Base-by-base conservation (phyloP, 129 eudicot species). In the Apium graveolens region DNA sequence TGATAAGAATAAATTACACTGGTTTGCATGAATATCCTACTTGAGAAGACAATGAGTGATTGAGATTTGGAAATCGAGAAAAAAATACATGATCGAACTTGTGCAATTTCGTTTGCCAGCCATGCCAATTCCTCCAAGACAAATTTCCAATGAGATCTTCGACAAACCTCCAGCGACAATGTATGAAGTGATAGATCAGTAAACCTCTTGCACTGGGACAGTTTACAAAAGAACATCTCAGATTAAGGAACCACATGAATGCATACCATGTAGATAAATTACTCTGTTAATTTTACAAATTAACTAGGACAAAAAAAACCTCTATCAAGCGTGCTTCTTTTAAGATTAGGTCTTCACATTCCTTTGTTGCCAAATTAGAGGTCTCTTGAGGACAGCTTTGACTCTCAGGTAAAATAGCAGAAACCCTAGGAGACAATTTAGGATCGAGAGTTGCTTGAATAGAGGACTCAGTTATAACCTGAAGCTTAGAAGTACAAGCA, bases 51-150 rank as follows among this genome's bases (percentile, higher is more conserved):
- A 49, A 49, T 4, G 60, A 49, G 60, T 18, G 60, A 49, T 49
- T 44, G 48, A 11, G 45, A 9, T 3, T 17, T 17, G 4, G 24
- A 48, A 48, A 49, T 20, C 72, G 43, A 49, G 74, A 41, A 11
- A 49, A 76, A 21, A 37, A 77, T 66, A 43, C 62, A 86, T 45
- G 66, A 43, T 62, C 68, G 86, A 62, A 96, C 99, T 97, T 96
- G 99, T 5, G 97, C 90, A 86, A 90, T 92, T 84, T 96, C 99
- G 85, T 96, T 96, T 53, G 99, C 99, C 88, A 92, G 62, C 99
- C 99, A 96, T 75, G 89, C 83, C 97, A 96, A 92, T 84, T 96
- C 99, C 82, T 92, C 99, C 49, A 96, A 89, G 27, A 96, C 99
- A 84, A 87, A 90, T 82, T 87, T 90, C 99, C 99, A 90, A 17